Conservation (phyloP, 2,329 filamentous ascomycete genomes). For the Fusarium musae region DNA sequence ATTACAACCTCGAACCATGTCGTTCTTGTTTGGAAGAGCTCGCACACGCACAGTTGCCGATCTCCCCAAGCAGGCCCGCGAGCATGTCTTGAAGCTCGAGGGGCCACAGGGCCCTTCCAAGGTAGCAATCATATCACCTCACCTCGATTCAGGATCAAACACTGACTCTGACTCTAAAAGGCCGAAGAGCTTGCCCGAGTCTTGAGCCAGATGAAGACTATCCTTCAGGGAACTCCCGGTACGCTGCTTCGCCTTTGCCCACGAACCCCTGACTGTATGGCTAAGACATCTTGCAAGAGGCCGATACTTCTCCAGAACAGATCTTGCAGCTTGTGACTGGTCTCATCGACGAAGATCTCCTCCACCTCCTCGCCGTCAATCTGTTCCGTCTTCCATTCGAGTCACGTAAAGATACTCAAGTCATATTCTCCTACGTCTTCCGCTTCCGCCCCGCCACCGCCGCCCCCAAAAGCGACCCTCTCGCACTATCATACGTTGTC, state of each 20-base stretch:
- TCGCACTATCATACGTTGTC: slow-evolving; percentile 89
- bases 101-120: slow-evolving; percentile 60
- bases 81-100: slow-evolving; percentile 64
- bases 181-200: slow-evolving; percentile 88
- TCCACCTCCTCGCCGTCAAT: slow-evolving; percentile 83
- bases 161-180: slow-evolving; percentile 56
- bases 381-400: slow-evolving; percentile 93
- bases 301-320: slow-evolving; percentile 86
- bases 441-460: slow-evolving; percentile 81
- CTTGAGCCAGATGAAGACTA: slow-evolving; percentile 89
- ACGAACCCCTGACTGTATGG: slow-evolving; percentile 6
- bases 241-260: slow-evolving; percentile 42
- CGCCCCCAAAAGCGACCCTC: slow-evolving; percentile 76
- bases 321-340: slow-evolving; percentile 86
- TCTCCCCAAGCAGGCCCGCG: slow-evolving; percentile 66
- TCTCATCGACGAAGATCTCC: slow-evolving; percentile 88
- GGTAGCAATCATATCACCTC: slow-evolving; percentile 48
- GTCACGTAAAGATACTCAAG: slow-evolving; percentile 93
- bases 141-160: background rate
- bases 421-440: slow-evolving; percentile 95
- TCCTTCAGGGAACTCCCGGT: slow-evolving; percentile 95
- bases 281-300: slow-evolving; percentile 65
- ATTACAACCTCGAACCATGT: slow-evolving; percentile 51
- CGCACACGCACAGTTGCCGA: slow-evolving; percentile 64
- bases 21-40: slow-evolving; percentile 66